A percentile compares a stretch with the other conserved stretches of the same genome.
These are phyloP conservation scores for Mycotypha africana DNA, from an alignment of 371 early-diverging fungal species.

Conservation along the genomic window DNA sequence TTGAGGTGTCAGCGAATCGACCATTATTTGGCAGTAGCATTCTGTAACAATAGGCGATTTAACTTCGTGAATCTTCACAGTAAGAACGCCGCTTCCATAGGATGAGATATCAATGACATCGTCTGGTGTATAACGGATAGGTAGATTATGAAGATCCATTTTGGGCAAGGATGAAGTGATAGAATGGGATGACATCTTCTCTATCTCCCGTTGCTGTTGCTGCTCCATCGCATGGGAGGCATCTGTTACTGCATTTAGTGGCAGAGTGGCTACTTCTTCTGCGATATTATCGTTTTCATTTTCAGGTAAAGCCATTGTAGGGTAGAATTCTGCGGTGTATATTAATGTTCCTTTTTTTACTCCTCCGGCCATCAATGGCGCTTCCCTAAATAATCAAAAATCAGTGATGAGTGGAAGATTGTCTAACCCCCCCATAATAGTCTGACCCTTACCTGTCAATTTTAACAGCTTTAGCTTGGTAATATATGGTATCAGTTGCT, in stretches of 20 bases:
- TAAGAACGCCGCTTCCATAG: conserved; percentile 29
- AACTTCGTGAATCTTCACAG: conserved; percentile 35
- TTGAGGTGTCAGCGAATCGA: conserved; percentile 29
- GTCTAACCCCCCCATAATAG: no score
- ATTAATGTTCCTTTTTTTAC: conserved; percentile 52
- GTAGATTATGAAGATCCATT: conserved; percentile 23
- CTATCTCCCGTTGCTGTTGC: no score
- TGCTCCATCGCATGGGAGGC: no score
- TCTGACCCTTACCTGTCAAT: conserved; percentile 37
- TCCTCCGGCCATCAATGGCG: conserved; percentile 46
- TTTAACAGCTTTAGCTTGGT: conserved; percentile 15
- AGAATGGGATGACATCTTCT: no score
- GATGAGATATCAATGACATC: conserved; percentile 28
- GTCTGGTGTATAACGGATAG: conserved; percentile 38
- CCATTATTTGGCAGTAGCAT: conserved; percentile 33
- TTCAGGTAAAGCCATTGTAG: conserved; percentile 34
- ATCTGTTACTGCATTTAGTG: no score
- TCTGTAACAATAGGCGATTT: conserved; percentile 13
- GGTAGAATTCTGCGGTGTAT: conserved; percentile 63
- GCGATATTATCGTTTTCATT: conserved; percentile 7
- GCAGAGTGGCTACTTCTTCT: no score
- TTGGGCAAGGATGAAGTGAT: conserved; percentile 6
- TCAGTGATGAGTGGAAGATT: no score
- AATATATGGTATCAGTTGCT: conserved; percentile 19
- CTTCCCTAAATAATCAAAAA: no score